phyloP scores from a whole-genome alignment of 1,284 basidiomycete species.

The Vanrija pseudolonga region DNA sequence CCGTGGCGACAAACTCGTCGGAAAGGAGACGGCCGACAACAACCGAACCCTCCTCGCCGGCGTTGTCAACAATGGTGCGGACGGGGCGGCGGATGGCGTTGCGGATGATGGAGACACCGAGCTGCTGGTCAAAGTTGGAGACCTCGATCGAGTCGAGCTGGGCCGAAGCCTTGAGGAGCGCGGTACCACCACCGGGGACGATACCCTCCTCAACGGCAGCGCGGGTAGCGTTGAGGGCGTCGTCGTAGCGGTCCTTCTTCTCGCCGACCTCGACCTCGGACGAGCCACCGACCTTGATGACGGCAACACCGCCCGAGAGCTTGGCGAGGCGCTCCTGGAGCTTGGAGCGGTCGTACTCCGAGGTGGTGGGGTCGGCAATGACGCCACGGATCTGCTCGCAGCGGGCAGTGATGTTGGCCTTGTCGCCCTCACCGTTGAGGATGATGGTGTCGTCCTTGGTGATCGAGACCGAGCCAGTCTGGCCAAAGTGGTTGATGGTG shows the following conservation, averaged over 20 bases:
- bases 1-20: constrained; percentile 38
- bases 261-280: constrained; percentile 96
- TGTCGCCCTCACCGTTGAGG: constrained; percentile 86
- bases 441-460: constrained; percentile 99
- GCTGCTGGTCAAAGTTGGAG: constrained; percentile 95
- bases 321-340: constrained; percentile 96
- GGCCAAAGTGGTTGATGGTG: constrained; percentile 84
- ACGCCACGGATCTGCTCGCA: constrained; percentile 93
- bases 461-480: constrained; percentile 85
- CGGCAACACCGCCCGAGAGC: constrained; percentile 91
- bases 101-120: constrained; percentile 90
- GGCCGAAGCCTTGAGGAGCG: constrained; percentile 72
- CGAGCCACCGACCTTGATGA: constrained; percentile 94
- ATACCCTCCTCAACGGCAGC: constrained; percentile 98
- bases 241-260: constrained; percentile 99
- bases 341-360: constrained; percentile 92
- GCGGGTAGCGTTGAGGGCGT: constrained; percentile 93
- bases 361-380: constrained; percentile 77
- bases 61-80: constrained; percentile 88
- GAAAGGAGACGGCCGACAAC: constrained; percentile 79
- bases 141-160: constrained; percentile 74
- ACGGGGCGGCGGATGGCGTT: constrained; percentile 79
- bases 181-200: constrained; percentile 90
- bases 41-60: constrained; percentile 90
- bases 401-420: constrained; percentile 76